phyloP scores from a whole-genome alignment of 805 yeast species.

The Spathaspora passalidarum region DNA sequence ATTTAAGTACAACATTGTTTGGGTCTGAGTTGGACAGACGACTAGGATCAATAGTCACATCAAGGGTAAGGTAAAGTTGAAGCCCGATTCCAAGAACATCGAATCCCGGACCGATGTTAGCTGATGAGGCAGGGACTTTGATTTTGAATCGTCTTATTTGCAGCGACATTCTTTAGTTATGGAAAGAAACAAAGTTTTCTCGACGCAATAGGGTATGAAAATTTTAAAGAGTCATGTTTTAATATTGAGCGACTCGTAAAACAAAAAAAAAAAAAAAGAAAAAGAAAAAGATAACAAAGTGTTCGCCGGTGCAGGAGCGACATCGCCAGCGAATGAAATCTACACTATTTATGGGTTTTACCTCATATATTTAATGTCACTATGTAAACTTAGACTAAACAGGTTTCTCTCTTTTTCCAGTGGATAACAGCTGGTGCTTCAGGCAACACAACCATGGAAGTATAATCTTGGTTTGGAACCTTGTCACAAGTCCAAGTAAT shows the following conservation, averaged over 20 bases:
- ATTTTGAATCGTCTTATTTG: conserved; percentile 40
- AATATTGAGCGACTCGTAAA: background rate
- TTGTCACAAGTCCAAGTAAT: conserved; percentile 61
- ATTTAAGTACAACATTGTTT: conserved; percentile 64
- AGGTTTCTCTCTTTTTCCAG: conserved; percentile 65
- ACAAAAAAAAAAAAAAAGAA: background rate
- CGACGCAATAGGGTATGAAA: background rate
- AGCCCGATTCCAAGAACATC: conserved; percentile 95
- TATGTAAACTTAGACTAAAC: conserved; percentile 18
- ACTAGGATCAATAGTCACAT: conserved; percentile 60
- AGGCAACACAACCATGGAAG: conserved; percentile 93
- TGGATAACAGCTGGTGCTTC: conserved; percentile 65
- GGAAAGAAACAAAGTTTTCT: background rate
- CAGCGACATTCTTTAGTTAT: background rate
- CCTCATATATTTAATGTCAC: background rate
- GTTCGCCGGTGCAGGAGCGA: background rate
- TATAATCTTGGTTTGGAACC: conserved; percentile 71
- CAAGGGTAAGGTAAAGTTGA: conserved; percentile 65
- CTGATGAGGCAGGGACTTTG: conserved; percentile 93
- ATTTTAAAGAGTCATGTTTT: background rate
- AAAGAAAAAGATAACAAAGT: background rate
- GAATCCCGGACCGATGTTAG: conserved; percentile 98
- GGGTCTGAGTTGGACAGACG: conserved; percentile 52
- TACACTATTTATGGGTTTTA: background rate
- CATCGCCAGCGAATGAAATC: background rate